A percentile compares a stretch with the other conserved stretches of the same genome.
phyloP scores from a whole-genome alignment of 768 basidiomycete genomes.

The Collybia sp. region DNA sequence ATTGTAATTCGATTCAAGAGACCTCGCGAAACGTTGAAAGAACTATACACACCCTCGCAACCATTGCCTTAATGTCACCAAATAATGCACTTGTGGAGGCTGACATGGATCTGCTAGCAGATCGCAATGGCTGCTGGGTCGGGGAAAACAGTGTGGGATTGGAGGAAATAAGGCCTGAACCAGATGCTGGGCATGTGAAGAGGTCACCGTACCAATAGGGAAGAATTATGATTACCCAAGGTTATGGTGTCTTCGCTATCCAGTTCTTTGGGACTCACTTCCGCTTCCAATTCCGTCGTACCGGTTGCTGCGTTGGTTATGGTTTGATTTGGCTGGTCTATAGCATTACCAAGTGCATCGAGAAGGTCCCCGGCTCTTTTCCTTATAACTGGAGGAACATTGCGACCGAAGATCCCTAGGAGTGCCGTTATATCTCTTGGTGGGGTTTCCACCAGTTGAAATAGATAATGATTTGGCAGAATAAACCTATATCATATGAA shows the following conservation, averaged over 20 bases:
- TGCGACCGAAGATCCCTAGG: conserved; percentile 47
- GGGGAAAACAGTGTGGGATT: neutral
- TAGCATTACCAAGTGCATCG: conserved; percentile 51
- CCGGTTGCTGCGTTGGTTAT: neutral
- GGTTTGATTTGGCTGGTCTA: conserved; percentile 11
- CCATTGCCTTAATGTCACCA: too few species aligned
- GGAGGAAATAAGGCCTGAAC: neutral
- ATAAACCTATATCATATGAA: conserved; percentile 48
- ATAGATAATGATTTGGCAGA: conserved; percentile 69
- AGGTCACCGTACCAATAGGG: too few species aligned
- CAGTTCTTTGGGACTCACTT: neutral
- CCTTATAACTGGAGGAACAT: conserved; percentile 60
- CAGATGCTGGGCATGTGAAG: too few species aligned
- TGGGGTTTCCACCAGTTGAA: conserved; percentile 65
- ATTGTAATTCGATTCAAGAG: too few species aligned
- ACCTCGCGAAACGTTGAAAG: too few species aligned
- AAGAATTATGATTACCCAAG: too few species aligned
- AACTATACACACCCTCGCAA: too few species aligned
- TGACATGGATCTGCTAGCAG: too few species aligned
- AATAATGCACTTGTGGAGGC: too few species aligned
- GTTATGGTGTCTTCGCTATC: too few species aligned
- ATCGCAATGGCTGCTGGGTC: neutral
- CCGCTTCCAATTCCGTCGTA: neutral
- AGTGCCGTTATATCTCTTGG: conserved; percentile 64
- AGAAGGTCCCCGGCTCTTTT: conserved; percentile 60